Conservation (phyloP, 352 stramenopile species). For the Phytophthora meadii region DNA sequence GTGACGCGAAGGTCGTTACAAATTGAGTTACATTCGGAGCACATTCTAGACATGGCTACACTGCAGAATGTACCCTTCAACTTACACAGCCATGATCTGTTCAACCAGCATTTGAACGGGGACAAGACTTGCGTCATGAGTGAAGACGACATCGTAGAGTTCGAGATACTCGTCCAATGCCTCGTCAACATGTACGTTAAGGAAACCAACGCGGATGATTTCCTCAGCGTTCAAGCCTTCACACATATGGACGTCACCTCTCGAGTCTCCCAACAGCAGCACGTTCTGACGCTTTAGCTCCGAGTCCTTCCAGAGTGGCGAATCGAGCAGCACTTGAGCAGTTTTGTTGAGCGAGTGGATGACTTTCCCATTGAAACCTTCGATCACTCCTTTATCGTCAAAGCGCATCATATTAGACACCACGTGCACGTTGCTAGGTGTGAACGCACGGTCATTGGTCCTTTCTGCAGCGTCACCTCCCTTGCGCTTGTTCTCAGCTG, state of each 20-base stretch:
- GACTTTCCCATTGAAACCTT: conserved; percentile 63
- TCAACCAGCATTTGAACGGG: conserved; percentile 56
- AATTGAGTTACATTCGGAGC: neutral
- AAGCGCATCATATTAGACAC: conserved; percentile 86
- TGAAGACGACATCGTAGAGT: conserved; percentile 75
- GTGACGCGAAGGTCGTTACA: conserved; percentile 5
- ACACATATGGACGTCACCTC: conserved; percentile 65
- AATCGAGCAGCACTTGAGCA: conserved; percentile 65
- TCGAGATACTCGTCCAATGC: conserved; percentile 67
- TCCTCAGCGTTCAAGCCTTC: conserved; percentile 60
- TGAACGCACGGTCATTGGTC: conserved; percentile 4
- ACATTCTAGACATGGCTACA: conserved; percentile 1
- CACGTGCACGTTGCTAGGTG: conserved; percentile 69
- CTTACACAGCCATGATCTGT: conserved; percentile 35
- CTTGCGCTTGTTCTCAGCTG: conserved; percentile 17
- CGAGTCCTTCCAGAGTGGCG: conserved; percentile 62
- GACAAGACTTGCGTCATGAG: conserved; percentile 63
- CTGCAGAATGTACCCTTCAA: neutral
- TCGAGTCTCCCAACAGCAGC: conserved; percentile 70
- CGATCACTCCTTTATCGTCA: conserved; percentile 44
- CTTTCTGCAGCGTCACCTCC: neutral
- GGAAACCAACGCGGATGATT: conserved; percentile 74
- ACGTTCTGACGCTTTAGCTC: conserved; percentile 66
- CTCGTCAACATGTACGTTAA: conserved; percentile 77
- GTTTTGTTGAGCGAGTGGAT: conserved; percentile 88